Conservation (phyloP, 139 green algal species). For the Astrephomene gubernaculifera region DNA sequence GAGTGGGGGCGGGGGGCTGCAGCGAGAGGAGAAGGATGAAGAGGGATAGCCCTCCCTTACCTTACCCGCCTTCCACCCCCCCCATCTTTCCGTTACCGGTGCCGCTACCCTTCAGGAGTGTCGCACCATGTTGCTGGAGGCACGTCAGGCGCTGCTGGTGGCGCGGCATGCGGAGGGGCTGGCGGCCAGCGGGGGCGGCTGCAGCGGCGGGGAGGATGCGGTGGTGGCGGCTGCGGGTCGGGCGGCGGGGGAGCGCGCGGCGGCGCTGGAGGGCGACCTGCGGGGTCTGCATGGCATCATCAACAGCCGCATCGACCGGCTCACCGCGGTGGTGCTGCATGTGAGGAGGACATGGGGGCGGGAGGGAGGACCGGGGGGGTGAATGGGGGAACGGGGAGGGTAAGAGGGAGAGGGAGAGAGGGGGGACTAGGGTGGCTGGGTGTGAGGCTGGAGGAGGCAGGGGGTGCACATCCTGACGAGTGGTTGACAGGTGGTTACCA, state of each 20-base stretch:
- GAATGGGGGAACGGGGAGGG: no score
- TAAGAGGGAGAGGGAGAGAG: no score
- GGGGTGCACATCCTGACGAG: no score
- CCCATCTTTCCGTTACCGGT: not conserved
- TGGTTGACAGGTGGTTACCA: no score
- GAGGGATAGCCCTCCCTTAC: not conserved
- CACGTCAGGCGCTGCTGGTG: constrained; percentile 26
- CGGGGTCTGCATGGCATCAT: constrained; percentile 18
- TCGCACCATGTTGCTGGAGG: constrained; percentile 48
- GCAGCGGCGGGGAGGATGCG: not conserved
- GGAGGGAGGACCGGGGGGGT: no score
- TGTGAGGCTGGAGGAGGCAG: no score
- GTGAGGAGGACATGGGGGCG: no score
- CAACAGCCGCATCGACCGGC: constrained; percentile 17
- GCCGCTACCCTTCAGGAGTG: constrained; percentile 30
- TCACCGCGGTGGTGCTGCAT: constrained; percentile 24
- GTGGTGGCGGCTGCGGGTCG: not conserved
- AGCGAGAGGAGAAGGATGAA: not conserved
- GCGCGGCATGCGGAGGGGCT: no score
- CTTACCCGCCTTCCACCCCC: not conserved
- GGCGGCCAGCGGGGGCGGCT: not conserved
- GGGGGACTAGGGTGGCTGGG: no score
- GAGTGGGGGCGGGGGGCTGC: not conserved
- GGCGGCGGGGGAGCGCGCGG: not conserved
- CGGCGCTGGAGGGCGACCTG: constrained; percentile 17